Evolutionary conservation across 768 basidiomycete species (phyloP), one percentile per base, ranked within the genome.

Genomic region (Boletus rubescentipes): DNA sequence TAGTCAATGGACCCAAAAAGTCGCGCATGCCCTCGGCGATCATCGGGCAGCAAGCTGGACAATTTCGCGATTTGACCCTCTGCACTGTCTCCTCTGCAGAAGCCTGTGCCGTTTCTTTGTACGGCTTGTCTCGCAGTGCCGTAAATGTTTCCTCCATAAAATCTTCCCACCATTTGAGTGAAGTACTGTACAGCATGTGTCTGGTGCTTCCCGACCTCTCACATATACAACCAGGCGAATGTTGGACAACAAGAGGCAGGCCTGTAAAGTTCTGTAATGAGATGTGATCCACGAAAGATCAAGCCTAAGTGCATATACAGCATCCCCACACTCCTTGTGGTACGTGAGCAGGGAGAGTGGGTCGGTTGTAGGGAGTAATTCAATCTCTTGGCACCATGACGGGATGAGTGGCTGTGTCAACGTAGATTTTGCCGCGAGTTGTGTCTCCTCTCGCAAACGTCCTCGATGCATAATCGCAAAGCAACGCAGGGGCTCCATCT

Each of bases 351-450:
- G 43, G 1, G 55, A 39, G 29, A 69, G 62, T 2, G 72, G 49
- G 14, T 62, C 65, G 3, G 55, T 38, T 6, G 65, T 63, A 9
- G 57, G 58, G 35, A 74, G 59, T 40, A 66, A 16, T 0, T 60
- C 60, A 4, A 74, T 58, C 35, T 69, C 71, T 43, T 65, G 40
- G 10, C 62, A 61, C 51, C 64, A 61, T 3, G 49, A 46, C 0
- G 66, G 60, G 14, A 62, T 53, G 21, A 70, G 53, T 0, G 71
- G 62, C 31, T 59, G 49, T 10, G 59, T 39, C 51, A 74, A 49
- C 0, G 70, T 67, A 37, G 58, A 30, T 36, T 4, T 48, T 9
- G 46, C 46, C 14, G 46, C 46, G 12, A 48, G 26, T 2, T 38
- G 37, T 0, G 47, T 49, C 37, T 31, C 47, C 29, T 49, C 47